These are phyloP conservation scores for Colletotrichum sp. DNA, from an alignment of 2,329 filamentous ascomycete genomes.

Conservation along the genomic window DNA sequence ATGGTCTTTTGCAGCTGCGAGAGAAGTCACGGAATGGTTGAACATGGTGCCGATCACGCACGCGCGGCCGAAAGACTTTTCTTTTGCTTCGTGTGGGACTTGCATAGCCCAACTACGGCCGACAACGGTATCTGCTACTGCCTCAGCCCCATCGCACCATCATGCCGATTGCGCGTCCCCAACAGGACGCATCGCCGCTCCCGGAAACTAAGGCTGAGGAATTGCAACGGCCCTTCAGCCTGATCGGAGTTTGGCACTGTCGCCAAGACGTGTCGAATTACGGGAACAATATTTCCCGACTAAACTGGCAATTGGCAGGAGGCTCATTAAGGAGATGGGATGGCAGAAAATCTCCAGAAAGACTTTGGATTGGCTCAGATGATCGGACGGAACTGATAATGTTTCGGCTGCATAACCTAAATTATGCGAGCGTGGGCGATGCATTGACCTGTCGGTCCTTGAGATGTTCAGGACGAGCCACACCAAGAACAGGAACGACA, in stretches of 20 bases:
- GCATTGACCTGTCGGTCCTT: neutral
- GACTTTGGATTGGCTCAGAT: neutral
- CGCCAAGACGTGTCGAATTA: neutral
- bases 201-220: neutral
- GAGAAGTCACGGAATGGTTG: neutral
- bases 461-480: neutral
- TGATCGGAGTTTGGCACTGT: neutral
- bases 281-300: neutral
- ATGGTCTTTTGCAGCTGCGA: constrained; percentile 17
- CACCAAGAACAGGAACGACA: neutral
- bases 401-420: constrained; percentile 2
- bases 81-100: neutral
- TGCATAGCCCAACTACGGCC: neutral
- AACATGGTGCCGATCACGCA: neutral
- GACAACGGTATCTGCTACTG: neutral
- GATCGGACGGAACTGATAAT: neutral
- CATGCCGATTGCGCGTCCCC: neutral
- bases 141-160: neutral
- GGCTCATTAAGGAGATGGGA: neutral
- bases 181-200: neutral
- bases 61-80: neutral
- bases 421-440: neutral
- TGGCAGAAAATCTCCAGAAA: neutral
- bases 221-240: neutral
- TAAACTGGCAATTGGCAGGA: neutral